These are phyloP conservation scores for Phaffia tasmanica DNA, from an alignment of 768 basidiomycete species.

Conservation along the genomic window DNA sequence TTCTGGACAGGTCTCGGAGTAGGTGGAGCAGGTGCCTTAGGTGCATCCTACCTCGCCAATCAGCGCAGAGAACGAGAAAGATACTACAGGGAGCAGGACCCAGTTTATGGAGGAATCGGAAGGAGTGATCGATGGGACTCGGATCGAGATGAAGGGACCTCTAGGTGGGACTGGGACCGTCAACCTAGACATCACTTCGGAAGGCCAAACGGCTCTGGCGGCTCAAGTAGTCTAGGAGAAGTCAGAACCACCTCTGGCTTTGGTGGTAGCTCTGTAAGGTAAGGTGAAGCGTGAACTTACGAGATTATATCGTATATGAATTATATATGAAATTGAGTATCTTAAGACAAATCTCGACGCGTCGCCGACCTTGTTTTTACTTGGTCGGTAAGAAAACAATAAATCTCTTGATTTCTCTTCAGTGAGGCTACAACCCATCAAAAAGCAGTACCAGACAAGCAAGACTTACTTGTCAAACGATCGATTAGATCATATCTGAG, in stretches of 20 bases:
- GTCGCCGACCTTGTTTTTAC: too few relatives aligned
- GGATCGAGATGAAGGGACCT: conserved; percentile 13
- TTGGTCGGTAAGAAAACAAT: too few relatives aligned
- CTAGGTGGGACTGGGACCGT: background rate
- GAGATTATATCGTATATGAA: too few relatives aligned
- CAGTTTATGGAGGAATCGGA: background rate
- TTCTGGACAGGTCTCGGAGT: conserved; percentile 15
- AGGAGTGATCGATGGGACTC: background rate
- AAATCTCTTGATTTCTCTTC: too few relatives aligned
- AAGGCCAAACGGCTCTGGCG: background rate
- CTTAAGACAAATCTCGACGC: too few relatives aligned
- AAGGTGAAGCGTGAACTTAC: background rate
- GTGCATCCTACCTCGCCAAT: conserved; percentile 1
- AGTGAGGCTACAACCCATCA: too few relatives aligned
- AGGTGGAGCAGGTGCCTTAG: background rate
- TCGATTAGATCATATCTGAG: too few relatives aligned
- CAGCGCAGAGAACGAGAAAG: background rate
- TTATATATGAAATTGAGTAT: too few relatives aligned
- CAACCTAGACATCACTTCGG: background rate
- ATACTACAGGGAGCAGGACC: background rate
- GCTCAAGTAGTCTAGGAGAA: background rate
- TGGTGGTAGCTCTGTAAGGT: conserved; percentile 13
- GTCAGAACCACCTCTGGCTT: conserved; percentile 11
- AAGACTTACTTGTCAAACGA: too few relatives aligned
- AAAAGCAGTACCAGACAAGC: too few relatives aligned